A percentile compares a stretch with the other conserved stretches of the same genome.
Evolutionary conservation across 192 early-diverging fungal genomes (phyloP).

Genomic region (Paraglomus brasilianum): DNA sequence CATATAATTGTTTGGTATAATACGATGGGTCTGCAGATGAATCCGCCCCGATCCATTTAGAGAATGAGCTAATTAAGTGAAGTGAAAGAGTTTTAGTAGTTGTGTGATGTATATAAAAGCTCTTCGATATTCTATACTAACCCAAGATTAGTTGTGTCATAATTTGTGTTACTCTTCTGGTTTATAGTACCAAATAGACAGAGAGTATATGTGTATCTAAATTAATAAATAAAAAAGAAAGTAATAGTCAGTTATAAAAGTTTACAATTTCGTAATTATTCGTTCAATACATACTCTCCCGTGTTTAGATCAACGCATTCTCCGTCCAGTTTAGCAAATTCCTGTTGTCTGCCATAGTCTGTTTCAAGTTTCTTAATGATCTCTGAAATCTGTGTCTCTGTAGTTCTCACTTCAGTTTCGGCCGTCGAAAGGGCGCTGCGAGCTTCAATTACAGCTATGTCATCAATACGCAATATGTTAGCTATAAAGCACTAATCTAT

Average conservation of each 20-base stretch:
- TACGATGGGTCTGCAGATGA: constrained; percentile 28
- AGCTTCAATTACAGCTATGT: constrained; percentile 33
- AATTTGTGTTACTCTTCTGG: constrained; percentile 70
- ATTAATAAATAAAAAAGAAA: constrained; percentile 51
- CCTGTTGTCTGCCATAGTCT: constrained; percentile 72
- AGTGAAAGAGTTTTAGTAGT: not conserved
- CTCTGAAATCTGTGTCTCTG: constrained; percentile 39
- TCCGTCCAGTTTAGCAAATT: constrained; percentile 66
- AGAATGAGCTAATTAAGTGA: constrained; percentile 41
- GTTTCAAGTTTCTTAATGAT: constrained; percentile 54
- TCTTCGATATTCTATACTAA: constrained; percentile 26
- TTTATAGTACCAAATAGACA: constrained; percentile 78
- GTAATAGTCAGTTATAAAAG: too few relatives aligned
- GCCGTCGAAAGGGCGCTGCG: constrained; percentile 34
- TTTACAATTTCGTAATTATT: constrained; percentile 2
- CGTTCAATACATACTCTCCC: constrained; percentile 53
- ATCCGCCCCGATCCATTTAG: constrained; percentile 46
- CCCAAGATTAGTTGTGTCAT: constrained; percentile 54
- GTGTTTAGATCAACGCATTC: constrained; percentile 71
- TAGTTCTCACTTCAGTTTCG: constrained; percentile 30
- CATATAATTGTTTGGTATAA: constrained; percentile 66
- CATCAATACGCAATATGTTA: constrained; percentile 12
- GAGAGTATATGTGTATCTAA: constrained; percentile 61
- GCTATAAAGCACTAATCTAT: too few relatives aligned
- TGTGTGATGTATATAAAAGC: not conserved